phyloP scores from a whole-genome alignment of 108 stramenopile genomes.

The Nitzschia palea region DNA sequence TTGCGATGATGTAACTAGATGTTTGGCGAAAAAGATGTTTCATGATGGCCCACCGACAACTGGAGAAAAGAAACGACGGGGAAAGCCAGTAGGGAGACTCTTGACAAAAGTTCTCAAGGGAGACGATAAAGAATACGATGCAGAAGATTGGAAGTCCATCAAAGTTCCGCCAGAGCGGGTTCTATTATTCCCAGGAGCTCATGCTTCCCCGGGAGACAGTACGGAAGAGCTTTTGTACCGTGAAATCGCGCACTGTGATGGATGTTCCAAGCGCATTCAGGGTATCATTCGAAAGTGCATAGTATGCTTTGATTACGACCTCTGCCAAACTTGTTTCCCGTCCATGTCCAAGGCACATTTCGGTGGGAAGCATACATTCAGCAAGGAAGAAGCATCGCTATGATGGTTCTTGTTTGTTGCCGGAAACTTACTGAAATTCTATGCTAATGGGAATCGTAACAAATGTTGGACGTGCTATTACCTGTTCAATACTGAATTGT shows the following conservation, averaged over 20 bases:
- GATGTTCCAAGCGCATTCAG: constrained; percentile 51
- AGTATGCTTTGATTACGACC: constrained; percentile 84
- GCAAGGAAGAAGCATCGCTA: constrained; percentile 15
- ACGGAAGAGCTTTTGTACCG: constrained; percentile 36
- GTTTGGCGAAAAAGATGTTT: constrained; percentile 48
- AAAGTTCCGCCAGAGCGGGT: constrained; percentile 64
- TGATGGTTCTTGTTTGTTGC: no score
- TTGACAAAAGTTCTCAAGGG: constrained; percentile 18
- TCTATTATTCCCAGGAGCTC: constrained; percentile 77
- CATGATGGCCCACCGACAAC: background rate
- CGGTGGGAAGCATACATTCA: constrained; percentile 47
- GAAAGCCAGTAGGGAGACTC: constrained; percentile 20
- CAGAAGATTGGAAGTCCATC: constrained; percentile 23
- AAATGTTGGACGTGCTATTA: no score
- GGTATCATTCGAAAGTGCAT: constrained; percentile 63
- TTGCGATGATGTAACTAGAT: constrained; percentile 80
- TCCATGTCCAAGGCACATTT: constrained; percentile 39
- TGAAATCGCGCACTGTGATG: constrained; percentile 78
- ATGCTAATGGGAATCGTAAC: no score
- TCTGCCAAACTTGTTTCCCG: constrained; percentile 71
- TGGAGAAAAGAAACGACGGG: background rate
- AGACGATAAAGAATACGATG: constrained; percentile 7
- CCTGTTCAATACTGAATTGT: no score
- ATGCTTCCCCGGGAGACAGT: constrained; percentile 6
- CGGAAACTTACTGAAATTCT: no score